Evolutionary conservation across 1,139 yeast species (phyloP), one percentile per base, ranked within the genome.

Genomic region (Meyerozyma guilliermondii): DNA sequence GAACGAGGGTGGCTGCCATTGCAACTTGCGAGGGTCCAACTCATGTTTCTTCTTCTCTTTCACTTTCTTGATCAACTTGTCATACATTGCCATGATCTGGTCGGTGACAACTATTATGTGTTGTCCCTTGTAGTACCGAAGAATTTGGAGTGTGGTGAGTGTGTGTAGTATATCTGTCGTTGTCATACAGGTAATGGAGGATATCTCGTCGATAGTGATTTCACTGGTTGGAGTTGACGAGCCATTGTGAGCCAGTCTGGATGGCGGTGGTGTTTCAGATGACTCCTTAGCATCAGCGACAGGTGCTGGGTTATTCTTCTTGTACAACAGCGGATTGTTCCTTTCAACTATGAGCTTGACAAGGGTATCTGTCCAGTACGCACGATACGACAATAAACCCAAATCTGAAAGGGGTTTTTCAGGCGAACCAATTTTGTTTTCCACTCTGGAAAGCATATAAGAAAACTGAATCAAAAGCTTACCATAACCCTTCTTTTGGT

Each of bases 341-440:
- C 76, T 56, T 52, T 89, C 96, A 39, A 86, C 83, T 30, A 92
- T 65, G 33, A 88, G 60, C 43, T 81, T 83, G 11, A 89, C 83
- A 45, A 92, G 72, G 0, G 94, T 82, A 54, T 92, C 98, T 0
- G 98, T 83, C 99, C 99, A 92, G 59, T 78, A 94, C 0, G 98
- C 97, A 60, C 98, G 81, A 59, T 94, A 92, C 4, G 96, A 87
- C 39, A 92, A 73, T 29, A 92, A 71, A 28, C 99, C 99, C 57
- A 92, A 74, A 73, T 92, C 98, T 0, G 97, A 88, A 27, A 92
- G 71, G 2, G 99, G 99, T 56, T 94, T 94, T 64, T 92, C 99
- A 0, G 98, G 99, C 0, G 97, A 88, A 0, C 99, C 99, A 2
- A 83, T 80, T 60, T 91, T 92, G 45, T 83, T 83, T 58, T 94